phyloP scores from a whole-genome alignment of 768 basidiomycete genomes.

The Inosperma sp. region DNA sequence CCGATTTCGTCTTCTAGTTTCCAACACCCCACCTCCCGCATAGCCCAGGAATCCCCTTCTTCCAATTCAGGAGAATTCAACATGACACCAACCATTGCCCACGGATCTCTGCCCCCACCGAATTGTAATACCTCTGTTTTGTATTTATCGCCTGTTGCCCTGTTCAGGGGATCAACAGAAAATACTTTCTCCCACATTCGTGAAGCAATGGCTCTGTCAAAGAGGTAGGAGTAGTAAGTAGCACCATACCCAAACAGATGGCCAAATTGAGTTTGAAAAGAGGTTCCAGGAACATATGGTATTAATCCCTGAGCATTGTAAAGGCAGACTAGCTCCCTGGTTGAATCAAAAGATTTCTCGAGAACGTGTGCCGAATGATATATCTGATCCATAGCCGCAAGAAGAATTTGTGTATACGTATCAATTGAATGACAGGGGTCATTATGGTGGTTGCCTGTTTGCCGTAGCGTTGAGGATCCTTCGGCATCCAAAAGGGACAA shows the following conservation, averaged over 20 bases:
- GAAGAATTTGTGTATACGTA: conserved; percentile 84
- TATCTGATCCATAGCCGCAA: conserved; percentile 82
- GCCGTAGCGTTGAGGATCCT: conserved; percentile 40
- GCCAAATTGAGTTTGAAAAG: conserved; percentile 94
- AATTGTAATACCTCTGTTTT: conserved; percentile 69
- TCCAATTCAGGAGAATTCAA: conserved; percentile 61
- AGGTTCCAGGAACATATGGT: conserved; percentile 78
- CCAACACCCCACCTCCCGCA: conserved; percentile 91
- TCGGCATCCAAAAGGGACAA: conserved; percentile 70
- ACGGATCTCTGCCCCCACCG: conserved; percentile 91
- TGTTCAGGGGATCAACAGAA: conserved; percentile 54
- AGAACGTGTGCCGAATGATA: conserved; percentile 75
- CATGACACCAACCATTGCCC: conserved; percentile 81
- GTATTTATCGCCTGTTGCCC: conserved; percentile 76
- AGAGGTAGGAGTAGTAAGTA: conserved; percentile 96
- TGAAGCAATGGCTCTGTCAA: conserved; percentile 93
- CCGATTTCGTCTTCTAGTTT: conserved; percentile 71
- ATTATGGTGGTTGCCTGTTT: conserved; percentile 60
- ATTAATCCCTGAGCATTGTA: conserved; percentile 71
- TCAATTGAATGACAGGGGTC: conserved; percentile 83
- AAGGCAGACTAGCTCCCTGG: conserved; percentile 55
- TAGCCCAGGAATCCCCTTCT: conserved; percentile 72
- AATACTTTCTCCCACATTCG: conserved; percentile 85
- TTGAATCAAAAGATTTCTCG: conserved; percentile 65
- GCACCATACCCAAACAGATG: conserved; percentile 96